Evolutionary conservation across 176 grass and related monocot species (phyloP), one percentile per base, ranked within the genome.

Genomic region (Eragrostis nindensis): DNA sequence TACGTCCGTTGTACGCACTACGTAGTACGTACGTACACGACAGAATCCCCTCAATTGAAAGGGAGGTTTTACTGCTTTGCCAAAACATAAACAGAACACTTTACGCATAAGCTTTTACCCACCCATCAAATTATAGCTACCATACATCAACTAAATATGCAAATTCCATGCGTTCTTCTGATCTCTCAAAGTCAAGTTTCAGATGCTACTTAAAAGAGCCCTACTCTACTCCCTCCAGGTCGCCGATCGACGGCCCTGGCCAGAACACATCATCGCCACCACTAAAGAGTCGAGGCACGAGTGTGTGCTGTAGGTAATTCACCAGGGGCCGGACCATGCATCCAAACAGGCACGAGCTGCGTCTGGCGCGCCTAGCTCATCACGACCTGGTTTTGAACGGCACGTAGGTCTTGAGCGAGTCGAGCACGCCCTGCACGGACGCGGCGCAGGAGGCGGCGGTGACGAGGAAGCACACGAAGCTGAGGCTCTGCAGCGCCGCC

Each of bases 381-480:
- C 76, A 97, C 22, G 75, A 70, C 73, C 65, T 87, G 32, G 86
- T 91, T 24, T 80, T 75, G 71, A 97, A 97, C 0, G 94, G 94
- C 21, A 79, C 70, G 67, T 90, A 84, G 16, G 77, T 79, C 48
- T 87, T 83, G 65, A 97, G 85, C 48, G 91, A 78, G 68, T 92
- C 49, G 19, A 75, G 67, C 62, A 97, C 85, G 68, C 94, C 92
- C 73, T 92, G 77, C n/a, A 94, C 77, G 61, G 94, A 94, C 11
- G 87, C 85, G 41, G 70, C 83, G 70, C 87, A 86, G 6, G 92
- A 83, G 22, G 87, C 80, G n/a, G 74, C 19, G 26, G 87, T 92
- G 86, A 97, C 66, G 72, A 97, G 79, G 84, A 97, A 92, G 86
- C 94, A 97, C 52, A 97, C 66, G 73, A 81, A 87, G 88, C 92